Conservation (phyloP, 441 rosid species). For the Macaranga tanarius region DNA sequence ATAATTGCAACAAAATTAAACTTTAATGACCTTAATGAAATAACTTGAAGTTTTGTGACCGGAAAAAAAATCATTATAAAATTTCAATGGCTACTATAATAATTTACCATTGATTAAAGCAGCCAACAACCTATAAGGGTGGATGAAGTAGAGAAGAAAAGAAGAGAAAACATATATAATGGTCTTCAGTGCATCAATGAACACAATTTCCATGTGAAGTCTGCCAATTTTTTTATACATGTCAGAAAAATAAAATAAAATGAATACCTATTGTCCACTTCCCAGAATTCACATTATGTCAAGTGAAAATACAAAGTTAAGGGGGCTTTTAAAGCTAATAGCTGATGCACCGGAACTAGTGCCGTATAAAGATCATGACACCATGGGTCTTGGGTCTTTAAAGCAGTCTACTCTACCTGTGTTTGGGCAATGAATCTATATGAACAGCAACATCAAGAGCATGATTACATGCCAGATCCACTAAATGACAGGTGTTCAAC, state of each 20-base stretch:
- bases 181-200: too few relatives aligned
- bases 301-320: not conserved
- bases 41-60: not conserved
- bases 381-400: not conserved
- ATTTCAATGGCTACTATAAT: not conserved
- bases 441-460: slow-evolving; percentile 1
- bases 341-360: not conserved
- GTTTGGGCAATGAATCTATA: not conserved
- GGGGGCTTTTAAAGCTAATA: not conserved
- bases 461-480: not conserved
- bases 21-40: not conserved
- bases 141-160: not conserved
- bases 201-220: too few relatives aligned
- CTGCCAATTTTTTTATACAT: too few relatives aligned
- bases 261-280: too few relatives aligned
- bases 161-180: not conserved
- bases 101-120: not conserved
- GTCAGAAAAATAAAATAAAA: too few relatives aligned
- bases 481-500: not conserved
- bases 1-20: not conserved
- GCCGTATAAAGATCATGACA: not conserved
- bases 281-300: not conserved
- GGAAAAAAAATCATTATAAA: not conserved
- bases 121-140: not conserved
- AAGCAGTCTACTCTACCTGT: not conserved